phyloP scores from a whole-genome alignment of 306 rosid genomes.

The Prunus dulcis region DNA sequence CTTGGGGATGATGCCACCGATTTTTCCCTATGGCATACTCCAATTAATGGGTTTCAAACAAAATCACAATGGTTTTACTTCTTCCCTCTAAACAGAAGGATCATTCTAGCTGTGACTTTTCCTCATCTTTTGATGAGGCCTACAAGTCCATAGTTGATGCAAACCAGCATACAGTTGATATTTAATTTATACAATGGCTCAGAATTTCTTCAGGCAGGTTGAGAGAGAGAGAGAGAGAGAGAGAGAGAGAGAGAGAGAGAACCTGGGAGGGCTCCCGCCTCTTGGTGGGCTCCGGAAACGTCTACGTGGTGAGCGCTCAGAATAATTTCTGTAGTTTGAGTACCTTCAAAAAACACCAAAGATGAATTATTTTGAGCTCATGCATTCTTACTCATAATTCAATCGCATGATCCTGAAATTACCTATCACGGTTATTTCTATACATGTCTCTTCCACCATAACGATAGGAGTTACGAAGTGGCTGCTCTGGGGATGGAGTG shows the following conservation, averaged over 20 bases:
- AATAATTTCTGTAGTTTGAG: conserved; percentile 55
- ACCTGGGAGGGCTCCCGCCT: conserved; percentile 80
- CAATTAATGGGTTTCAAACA: neutral
- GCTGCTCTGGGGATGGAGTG: conserved; percentile 84
- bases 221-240: conserved; percentile 4
- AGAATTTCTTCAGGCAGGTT: neutral
- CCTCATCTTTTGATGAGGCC: too few relatives aligned
- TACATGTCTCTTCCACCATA: conserved; percentile 54
- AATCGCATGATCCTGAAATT: conserved; percentile 20
- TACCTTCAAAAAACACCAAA: conserved; percentile 48
- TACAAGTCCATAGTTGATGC: too few relatives aligned
- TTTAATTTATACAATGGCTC: neutral
- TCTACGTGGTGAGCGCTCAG: conserved; percentile 64
- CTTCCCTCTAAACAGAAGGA: neutral
- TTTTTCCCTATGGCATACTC: neutral
- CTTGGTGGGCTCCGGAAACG: conserved; percentile 66
- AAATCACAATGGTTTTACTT: neutral
- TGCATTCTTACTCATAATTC: neutral
- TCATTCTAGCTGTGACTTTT: neutral
- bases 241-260: conserved; percentile 16
- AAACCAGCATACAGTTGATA: neutral
- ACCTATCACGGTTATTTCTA: conserved; percentile 74
- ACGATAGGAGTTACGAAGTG: conserved; percentile 39
- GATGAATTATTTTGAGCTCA: conserved; percentile 15
- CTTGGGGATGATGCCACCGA: neutral